Conservation (phyloP, 129 eudicot genomes). For the carrot (Daucus carota) region DH1_v3.0 NC_030388.2:5917001-5917500, state of each 20-base stretch:
- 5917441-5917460: background rate
- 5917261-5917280: background rate
- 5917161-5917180: background rate
- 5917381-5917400: background rate
- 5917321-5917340: background rate
- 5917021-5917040: conserved; percentile 99
- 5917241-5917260: background rate
- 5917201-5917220: background rate
- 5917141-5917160: background rate
- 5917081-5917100: too few relatives aligned
- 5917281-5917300: background rate
- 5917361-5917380: background rate
- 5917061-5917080: background rate
- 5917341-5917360: background rate
- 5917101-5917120: too few relatives aligned
- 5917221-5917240: background rate
- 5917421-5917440: background rate
- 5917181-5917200: background rate
- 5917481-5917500: too few relatives aligned
- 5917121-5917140: too few relatives aligned
- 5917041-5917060: conserved; percentile 61
- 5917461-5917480: too few relatives aligned
- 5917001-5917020: conserved; percentile 63
- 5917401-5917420: background rate
- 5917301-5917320: background rate